Conservation (phyloP, 805 yeast species). For the Barnettozyma pratensis region DNA sequence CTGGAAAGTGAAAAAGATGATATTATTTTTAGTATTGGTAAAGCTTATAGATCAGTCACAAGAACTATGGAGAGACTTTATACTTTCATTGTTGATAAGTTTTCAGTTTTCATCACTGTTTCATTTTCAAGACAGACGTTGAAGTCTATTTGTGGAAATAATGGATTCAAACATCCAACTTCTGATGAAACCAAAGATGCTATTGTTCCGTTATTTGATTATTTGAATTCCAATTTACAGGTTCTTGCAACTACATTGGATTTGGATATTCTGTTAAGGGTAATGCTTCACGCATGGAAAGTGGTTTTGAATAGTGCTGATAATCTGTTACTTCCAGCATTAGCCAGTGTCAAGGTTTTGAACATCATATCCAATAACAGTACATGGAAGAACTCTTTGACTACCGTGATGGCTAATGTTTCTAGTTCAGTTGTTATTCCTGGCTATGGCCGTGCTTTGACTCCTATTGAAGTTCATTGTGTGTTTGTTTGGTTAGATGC, state of each 20-base stretch:
- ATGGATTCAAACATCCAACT: conserved; percentile 39
- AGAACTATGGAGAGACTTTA: conserved; percentile 65
- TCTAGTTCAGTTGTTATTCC: conserved; percentile 31
- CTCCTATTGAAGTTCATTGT: conserved; percentile 57
- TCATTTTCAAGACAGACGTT: conserved; percentile 55
- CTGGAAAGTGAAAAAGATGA: conserved; percentile 78
- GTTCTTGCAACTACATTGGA: conserved; percentile 59
- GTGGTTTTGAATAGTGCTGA: conserved; percentile 67
- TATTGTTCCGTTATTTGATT: conserved; percentile 68
- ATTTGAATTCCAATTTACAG: conserved; percentile 61
- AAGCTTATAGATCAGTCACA: conserved; percentile 59
- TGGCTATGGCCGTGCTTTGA: conserved; percentile 52
- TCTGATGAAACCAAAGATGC: conserved; percentile 54
- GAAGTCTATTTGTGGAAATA: conserved; percentile 47
- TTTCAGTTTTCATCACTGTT: conserved; percentile 55
- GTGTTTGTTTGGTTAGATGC: conserved; percentile 66
- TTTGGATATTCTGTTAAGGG: conserved; percentile 48
- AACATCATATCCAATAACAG: conserved; percentile 26
- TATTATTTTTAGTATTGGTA: conserved; percentile 75
- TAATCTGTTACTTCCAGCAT: conserved; percentile 64
- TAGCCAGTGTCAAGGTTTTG: conserved; percentile 38
- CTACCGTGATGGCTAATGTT: conserved; percentile 47
- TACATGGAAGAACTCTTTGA: conserved; percentile 37
- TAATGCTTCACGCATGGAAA: conserved; percentile 80
- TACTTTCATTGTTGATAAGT: conserved; percentile 66